phyloP scores from a whole-genome alignment of 352 stramenopile genomes.

The Phytophthora citricola region DNA sequence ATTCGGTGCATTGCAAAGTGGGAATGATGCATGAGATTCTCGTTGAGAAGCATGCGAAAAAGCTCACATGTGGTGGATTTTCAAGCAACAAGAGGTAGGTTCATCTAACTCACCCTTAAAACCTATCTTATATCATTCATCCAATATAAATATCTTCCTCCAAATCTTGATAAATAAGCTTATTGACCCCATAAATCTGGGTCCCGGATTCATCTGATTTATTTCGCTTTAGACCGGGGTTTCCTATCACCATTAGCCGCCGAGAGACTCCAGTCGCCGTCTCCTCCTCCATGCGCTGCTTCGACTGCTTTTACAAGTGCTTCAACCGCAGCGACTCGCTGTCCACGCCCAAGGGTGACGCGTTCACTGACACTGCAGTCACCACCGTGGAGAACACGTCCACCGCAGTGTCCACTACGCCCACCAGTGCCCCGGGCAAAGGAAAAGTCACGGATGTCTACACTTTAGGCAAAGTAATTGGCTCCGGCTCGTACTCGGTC shows the following conservation, averaged over 20 bases:
- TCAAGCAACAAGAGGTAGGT: constrained; percentile 11
- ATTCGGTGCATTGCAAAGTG: neutral
- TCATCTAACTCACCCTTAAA: constrained; percentile 7
- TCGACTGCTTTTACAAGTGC: constrained; percentile 70
- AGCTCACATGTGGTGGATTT: constrained; percentile 15
- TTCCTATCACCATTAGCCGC: constrained; percentile 6
- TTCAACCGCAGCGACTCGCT: constrained; percentile 40
- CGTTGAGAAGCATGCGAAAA: neutral
- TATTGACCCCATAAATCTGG: neutral
- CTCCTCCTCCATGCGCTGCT: constrained; percentile 57
- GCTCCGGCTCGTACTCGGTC: constrained; percentile 91
- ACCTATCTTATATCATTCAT: neutral
- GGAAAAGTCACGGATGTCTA: constrained; percentile 80
- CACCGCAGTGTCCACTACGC: constrained; percentile 20
- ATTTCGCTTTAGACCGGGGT: constrained; percentile 18
- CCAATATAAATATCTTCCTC: neutral
- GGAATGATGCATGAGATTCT: neutral
- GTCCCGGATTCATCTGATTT: constrained; percentile 31
- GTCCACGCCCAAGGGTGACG: constrained; percentile 33
- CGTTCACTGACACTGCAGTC: constrained; percentile 6
- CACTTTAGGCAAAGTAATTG: constrained; percentile 83
- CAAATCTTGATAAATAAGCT: neutral
- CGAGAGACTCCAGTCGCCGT: neutral
- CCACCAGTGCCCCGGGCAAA: constrained; percentile 29
- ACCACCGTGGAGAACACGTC: constrained; percentile 28